Conservation (phyloP, 2,329 filamentous ascomycete genomes). For the Cyphellophora attinorum region DNA sequence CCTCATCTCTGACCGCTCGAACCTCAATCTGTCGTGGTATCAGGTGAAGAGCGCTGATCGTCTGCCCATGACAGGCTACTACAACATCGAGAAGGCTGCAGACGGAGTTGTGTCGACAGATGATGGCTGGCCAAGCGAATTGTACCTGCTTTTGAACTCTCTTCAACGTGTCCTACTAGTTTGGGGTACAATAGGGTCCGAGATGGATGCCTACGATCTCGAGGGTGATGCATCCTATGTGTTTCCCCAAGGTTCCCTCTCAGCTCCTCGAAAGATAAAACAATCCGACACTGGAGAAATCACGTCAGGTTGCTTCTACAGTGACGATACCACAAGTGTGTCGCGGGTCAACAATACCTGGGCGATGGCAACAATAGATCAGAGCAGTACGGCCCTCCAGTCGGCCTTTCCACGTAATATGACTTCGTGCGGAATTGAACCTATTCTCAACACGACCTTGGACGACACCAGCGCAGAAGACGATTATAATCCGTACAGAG, state of each 20-base stretch:
- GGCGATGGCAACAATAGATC: constrained; percentile 28
- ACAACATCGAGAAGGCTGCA: constrained; percentile 26
- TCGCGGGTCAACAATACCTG: constrained; percentile 44
- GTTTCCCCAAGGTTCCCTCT: constrained; percentile 40
- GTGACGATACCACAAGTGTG: constrained; percentile 29
- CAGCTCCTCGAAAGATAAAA: constrained; percentile 25
- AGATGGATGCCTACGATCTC: constrained; percentile 49
- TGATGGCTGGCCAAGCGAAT: constrained; percentile 56
- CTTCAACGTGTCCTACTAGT: constrained; percentile 46
- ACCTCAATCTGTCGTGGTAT: constrained; percentile 53
- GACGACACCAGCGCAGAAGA: constrained; percentile 40
- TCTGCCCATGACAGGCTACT: constrained; percentile 43
- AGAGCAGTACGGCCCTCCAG: constrained; percentile 19
- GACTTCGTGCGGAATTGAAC: constrained; percentile 51
- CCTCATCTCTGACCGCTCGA: constrained; percentile 41
- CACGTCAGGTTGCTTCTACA: constrained; percentile 45
- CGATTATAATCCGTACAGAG: constrained; percentile 30
- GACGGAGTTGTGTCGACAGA: constrained; percentile 34
- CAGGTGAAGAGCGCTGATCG: constrained; percentile 28
- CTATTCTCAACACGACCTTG: constrained; percentile 48
- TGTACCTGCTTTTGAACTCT: constrained; percentile 45
- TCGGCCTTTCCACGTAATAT: constrained; percentile 18
- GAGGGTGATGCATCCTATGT: constrained; percentile 39
- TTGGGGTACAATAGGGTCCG: constrained; percentile 48
- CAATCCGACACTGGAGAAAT: constrained; percentile 26